These are phyloP conservation scores for Trichoderma asperelloides DNA, from an alignment of 495 filamentous ascomycete species.

Conservation along the genomic window DNA sequence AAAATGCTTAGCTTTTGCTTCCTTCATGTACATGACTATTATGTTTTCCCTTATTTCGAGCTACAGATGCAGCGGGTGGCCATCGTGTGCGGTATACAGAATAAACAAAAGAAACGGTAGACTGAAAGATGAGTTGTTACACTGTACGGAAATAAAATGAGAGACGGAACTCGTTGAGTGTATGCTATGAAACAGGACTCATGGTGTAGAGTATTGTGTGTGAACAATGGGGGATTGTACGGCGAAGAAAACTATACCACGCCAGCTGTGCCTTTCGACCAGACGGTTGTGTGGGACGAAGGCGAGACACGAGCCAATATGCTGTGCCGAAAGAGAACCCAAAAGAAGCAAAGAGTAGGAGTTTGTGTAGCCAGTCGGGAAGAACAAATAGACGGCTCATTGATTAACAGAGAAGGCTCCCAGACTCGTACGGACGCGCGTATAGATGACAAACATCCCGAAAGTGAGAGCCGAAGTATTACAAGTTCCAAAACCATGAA, in stretches of 20 bases:
- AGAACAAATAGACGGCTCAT: background rate
- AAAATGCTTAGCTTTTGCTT: background rate
- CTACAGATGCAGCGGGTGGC: background rate
- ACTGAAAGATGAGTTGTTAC: background rate
- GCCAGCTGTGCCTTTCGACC: too few species aligned
- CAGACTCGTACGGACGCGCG: background rate
- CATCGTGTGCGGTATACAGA: background rate
- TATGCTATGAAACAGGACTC: too few species aligned
- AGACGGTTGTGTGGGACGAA: too few species aligned
- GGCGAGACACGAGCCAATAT: too few species aligned
- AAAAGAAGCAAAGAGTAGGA: too few species aligned
- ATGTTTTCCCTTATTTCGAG: background rate
- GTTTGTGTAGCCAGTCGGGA: too few species aligned
- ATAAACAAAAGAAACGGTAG: background rate
- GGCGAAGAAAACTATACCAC: too few species aligned
- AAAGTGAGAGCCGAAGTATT: background rate
- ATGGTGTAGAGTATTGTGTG: too few species aligned
- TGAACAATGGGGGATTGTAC: too few species aligned
- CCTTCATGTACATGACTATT: background rate
- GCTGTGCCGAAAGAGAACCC: too few species aligned
- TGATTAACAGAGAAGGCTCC: background rate
- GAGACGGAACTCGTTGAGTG: too few species aligned
- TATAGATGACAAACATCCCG: background rate
- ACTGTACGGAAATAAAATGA: background rate
- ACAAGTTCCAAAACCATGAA: background rate